Conservation (phyloP, 352 stramenopile species). For the Phytophthora constricta region DNA sequence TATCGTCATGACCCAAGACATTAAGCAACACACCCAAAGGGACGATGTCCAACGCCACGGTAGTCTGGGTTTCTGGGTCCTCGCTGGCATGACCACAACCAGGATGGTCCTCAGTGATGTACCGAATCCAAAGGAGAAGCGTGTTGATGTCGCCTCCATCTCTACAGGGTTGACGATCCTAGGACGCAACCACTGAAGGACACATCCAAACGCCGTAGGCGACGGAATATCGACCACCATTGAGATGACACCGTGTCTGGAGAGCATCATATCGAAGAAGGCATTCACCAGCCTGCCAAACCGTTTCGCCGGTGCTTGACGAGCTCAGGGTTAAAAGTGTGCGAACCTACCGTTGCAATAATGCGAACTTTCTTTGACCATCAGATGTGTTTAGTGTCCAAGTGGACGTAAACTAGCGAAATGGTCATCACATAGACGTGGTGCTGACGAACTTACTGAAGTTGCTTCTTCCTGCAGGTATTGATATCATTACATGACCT, state of each 20-base stretch:
- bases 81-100: conserved; percentile 30
- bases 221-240: background rate
- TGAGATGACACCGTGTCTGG: background rate
- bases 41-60: conserved; percentile 27
- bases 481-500: no score
- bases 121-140: conserved; percentile 33
- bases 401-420: background rate
- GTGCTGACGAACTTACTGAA: no score
- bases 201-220: background rate
- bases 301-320: background rate
- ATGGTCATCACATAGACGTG: no score
- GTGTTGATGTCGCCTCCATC: conserved; percentile 41
- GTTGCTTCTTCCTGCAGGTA: no score
- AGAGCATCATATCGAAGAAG: background rate
- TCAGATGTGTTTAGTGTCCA: background rate
- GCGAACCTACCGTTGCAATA: background rate
- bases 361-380: background rate
- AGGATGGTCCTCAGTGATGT: conserved; percentile 41
- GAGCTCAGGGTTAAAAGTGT: background rate
- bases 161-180: conserved; percentile 39
- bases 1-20: no score
- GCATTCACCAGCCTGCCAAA: background rate
- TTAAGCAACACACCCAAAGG: background rate
- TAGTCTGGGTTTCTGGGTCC: conserved; percentile 36
- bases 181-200: conserved; percentile 37